phyloP scores from a whole-genome alignment of 1,284 basidiomycete species.

The Apiotrichum sp. region DNA sequence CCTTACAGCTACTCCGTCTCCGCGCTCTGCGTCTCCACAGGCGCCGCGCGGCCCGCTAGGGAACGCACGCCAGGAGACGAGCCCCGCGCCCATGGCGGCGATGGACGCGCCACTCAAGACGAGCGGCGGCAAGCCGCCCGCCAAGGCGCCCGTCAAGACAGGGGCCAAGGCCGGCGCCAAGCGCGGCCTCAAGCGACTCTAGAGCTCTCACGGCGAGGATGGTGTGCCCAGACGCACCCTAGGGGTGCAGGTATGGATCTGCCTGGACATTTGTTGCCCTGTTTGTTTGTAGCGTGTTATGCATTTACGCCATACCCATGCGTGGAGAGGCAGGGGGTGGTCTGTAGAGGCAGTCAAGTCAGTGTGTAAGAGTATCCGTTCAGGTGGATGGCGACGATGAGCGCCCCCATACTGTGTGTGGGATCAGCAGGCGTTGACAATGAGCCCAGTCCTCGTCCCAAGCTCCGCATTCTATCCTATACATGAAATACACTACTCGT shows the following conservation, averaged over 20 bases:
- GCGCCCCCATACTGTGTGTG: too few species aligned
- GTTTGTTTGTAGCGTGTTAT: not conserved
- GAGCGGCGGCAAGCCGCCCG: not conserved
- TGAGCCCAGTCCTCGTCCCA: too few species aligned
- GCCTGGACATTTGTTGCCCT: not conserved
- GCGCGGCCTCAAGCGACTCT: constrained; percentile 42
- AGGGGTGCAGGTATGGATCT: not conserved
- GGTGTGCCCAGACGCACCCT: not conserved
- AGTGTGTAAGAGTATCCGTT: too few species aligned
- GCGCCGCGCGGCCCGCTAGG: constrained; percentile 23
- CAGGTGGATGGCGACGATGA: too few species aligned
- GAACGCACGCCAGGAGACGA: constrained; percentile 30
- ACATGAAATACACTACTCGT: constrained; percentile 9
- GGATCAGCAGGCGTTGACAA: not conserved
- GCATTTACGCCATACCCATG: not conserved
- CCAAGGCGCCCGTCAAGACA: constrained; percentile 16
- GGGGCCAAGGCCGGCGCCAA: constrained; percentile 25
- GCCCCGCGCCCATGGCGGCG: constrained; percentile 16
- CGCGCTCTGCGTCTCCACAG: constrained; percentile 3
- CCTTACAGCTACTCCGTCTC: not conserved
- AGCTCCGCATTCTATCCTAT: not conserved
- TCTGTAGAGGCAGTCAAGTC: too few species aligned
- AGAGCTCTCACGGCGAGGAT: not conserved
- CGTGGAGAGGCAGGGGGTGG: too few species aligned
- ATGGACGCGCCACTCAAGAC: constrained; percentile 11